Percentiles rank a stretch among this genome's conserved stretches.
These are phyloP conservation scores for Picochlorum sp. DNA, from an alignment of 139 green algal species.

Conservation along the genomic window DNA sequence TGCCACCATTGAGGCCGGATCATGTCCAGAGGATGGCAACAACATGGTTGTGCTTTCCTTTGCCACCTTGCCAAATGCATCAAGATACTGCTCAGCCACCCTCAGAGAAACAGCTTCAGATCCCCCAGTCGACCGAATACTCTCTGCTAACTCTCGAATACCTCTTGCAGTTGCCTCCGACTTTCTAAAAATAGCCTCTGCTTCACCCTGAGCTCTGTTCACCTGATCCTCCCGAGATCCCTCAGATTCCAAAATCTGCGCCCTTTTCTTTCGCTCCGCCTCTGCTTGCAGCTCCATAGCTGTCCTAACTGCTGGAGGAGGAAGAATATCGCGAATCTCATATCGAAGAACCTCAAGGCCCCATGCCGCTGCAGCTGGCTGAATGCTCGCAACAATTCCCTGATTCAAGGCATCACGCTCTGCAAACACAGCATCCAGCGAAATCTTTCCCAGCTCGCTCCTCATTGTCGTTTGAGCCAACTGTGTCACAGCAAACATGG, in stretches of 20 bases:
- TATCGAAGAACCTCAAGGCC: slow-evolving; percentile 85
- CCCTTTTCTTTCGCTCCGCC: slow-evolving; percentile 89
- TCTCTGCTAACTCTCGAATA: slow-evolving; percentile 48
- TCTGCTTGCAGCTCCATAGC: slow-evolving; percentile 96
- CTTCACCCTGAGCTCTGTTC: slow-evolving; percentile 75
- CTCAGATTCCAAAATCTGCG: slow-evolving; percentile 76
- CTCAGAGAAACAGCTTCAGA: slow-evolving; percentile 50
- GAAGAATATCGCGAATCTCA: slow-evolving; percentile 91
- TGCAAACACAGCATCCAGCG: slow-evolving; percentile 92
- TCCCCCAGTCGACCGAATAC: slow-evolving; percentile 47
- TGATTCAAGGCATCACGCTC: slow-evolving; percentile 87
- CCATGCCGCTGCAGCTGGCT: slow-evolving; percentile 72
- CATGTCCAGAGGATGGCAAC: slow-evolving; percentile 56
- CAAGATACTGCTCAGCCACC: slow-evolving; percentile 68
- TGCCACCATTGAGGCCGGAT: slow-evolving; percentile 79
- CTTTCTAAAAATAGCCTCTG: slow-evolving; percentile 50
- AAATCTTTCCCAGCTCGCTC: slow-evolving; percentile 94
- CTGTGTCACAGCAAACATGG: slow-evolving; percentile 85
- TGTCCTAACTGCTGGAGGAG: slow-evolving; percentile 62
- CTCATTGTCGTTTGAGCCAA: slow-evolving; percentile 95
- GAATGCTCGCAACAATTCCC: slow-evolving; percentile 67
- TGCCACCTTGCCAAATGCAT: slow-evolving; percentile 76
- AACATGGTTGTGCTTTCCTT: slow-evolving; percentile 85
- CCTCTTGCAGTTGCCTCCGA: slow-evolving; percentile 60
- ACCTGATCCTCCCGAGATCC: slow-evolving; percentile 66